Conservation (phyloP, 768 basidiomycete species). For the Kwoniella sp. region DNA sequence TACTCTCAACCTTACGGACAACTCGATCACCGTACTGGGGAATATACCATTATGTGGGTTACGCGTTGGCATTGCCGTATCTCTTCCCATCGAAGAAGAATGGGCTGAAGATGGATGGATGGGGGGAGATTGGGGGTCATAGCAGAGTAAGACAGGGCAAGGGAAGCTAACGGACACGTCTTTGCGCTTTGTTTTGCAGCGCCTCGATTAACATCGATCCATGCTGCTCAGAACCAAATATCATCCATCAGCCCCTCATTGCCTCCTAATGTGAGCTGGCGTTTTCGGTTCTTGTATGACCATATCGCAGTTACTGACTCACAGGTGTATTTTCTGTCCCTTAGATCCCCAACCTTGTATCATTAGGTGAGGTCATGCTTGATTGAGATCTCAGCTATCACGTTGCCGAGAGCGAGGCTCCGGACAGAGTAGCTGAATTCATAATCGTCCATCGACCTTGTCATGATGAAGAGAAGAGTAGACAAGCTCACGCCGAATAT, state of each 20-base stretch:
- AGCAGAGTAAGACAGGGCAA: background rate
- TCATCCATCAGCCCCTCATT: conserved; percentile 51
- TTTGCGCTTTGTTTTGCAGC: conserved; percentile 29
- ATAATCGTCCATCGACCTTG: too few relatives aligned
- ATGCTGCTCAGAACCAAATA: conserved; percentile 53
- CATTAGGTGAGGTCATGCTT: conserved; percentile 51
- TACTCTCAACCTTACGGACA: conserved; percentile 55
- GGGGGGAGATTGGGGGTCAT: too few relatives aligned
- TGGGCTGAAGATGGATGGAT: conserved; percentile 7
- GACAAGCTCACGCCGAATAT: too few relatives aligned
- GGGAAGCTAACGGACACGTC: background rate
- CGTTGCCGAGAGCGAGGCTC: too few relatives aligned
- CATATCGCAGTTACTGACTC: too few relatives aligned
- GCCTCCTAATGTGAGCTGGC: conserved; percentile 39
- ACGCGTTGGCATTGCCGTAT: background rate
- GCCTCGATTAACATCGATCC: conserved; percentile 49
- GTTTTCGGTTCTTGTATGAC: too few relatives aligned
- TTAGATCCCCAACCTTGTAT: conserved; percentile 56
- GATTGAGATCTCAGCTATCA: too few relatives aligned
- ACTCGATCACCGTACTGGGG: conserved; percentile 52
- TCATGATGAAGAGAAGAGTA: too few relatives aligned
- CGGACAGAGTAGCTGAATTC: too few relatives aligned
- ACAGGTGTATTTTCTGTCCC: too few relatives aligned
- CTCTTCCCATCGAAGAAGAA: too few relatives aligned
- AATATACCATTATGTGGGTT: conserved; percentile 54